Base-by-base conservation (phyloP, 1,139 yeast species). In the Protomyces gravidus region DNA sequence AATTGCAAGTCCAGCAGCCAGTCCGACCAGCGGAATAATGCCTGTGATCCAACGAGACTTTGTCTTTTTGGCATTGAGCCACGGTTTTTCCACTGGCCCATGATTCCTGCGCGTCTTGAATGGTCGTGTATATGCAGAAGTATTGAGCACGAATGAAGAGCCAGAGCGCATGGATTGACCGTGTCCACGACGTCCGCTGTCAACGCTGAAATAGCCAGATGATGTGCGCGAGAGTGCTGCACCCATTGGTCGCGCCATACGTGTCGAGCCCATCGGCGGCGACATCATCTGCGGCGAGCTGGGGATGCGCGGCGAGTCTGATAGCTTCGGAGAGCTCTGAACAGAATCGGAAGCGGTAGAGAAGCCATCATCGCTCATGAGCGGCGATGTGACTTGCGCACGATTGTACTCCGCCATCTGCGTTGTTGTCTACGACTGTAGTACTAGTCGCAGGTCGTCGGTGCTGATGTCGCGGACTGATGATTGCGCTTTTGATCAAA, bases 1-100 rank as follows among this genome's bases (percentile, higher is more conserved):
- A 6, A 63, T 45, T 6, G 32, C 61, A n/a, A 50, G 23, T 3
- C 64, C 65, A n/a, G 62, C 11, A 4, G 45, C 48, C 19, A 40
- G 48, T 2, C 63, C 55, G 7, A 56, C 57, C 27, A 57, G 33
- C 19, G 59, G 58, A 7, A 63, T 60, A 23, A 50, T 55, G 30
- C 39, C 5, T 15, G 45, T 42, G 11, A 42, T 32, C 39, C 33
- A 26, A 6, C 32, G 46, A 15, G 59, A 30, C 26, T 39, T 48
- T 9, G 42, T 40, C 55, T 49, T 55, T 33, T 55, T 55, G 23
- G 30, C 28, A 26, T 40, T 15, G 13, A 42, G 25, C 55, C 55
- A 55, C 13, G 59, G 55, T 45, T 47, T 55, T 5, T 36, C 40
- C 2, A 45, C 47, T 13, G 25, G 36, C 1, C 58, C 58, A 30